Conservation (phyloP, 2,329 filamentous ascomycete genomes). For the Aspergillus uvarum region DNA sequence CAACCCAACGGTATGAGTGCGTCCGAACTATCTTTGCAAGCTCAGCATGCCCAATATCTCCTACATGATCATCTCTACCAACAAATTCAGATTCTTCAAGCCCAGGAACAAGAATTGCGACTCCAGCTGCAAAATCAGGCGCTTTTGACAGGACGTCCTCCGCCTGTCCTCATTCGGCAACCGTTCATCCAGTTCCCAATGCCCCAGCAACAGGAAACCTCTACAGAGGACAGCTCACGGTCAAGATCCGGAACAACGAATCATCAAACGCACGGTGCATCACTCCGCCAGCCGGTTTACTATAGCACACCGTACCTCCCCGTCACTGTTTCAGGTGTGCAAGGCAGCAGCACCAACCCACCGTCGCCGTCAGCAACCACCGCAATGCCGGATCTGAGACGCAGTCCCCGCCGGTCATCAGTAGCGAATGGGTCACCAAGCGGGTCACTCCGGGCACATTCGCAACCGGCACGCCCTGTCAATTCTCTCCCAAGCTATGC, state of each 20-base stretch:
- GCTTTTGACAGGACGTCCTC: slow-evolving; percentile 40
- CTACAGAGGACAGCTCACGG: slow-evolving; percentile 38
- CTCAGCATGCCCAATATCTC: slow-evolving; percentile 49
- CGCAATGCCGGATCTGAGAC: slow-evolving; percentile 44
- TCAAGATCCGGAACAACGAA: slow-evolving; percentile 40
- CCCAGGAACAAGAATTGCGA: slow-evolving; percentile 51
- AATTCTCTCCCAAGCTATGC: slow-evolving; percentile 37
- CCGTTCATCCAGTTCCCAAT: slow-evolving; percentile 44
- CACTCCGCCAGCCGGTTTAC: slow-evolving; percentile 37
- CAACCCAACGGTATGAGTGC: slow-evolving; percentile 38
- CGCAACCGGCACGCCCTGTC: slow-evolving; percentile 50
- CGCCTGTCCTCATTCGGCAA: slow-evolving; percentile 43
- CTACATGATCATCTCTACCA: slow-evolving; percentile 51
- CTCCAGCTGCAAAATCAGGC: slow-evolving; percentile 49
- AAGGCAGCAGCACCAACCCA: slow-evolving; percentile 46
- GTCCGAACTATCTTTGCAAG: slow-evolving; percentile 43
- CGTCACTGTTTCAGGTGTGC: slow-evolving; percentile 35
- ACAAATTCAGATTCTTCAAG: slow-evolving; percentile 51
- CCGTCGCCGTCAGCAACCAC: slow-evolving; percentile 45
- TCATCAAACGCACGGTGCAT: slow-evolving; percentile 33
- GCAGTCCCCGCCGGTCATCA: slow-evolving; percentile 47
- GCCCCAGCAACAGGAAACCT: slow-evolving; percentile 36
- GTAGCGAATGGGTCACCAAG: slow-evolving; percentile 44
- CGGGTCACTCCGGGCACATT: slow-evolving; percentile 48
- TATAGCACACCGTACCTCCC: slow-evolving; percentile 39